Percentiles rank a stretch among this genome's conserved stretches.
Conservation (phyloP, 257 asterid genomes). For the Verbena officinalis region DNA sequence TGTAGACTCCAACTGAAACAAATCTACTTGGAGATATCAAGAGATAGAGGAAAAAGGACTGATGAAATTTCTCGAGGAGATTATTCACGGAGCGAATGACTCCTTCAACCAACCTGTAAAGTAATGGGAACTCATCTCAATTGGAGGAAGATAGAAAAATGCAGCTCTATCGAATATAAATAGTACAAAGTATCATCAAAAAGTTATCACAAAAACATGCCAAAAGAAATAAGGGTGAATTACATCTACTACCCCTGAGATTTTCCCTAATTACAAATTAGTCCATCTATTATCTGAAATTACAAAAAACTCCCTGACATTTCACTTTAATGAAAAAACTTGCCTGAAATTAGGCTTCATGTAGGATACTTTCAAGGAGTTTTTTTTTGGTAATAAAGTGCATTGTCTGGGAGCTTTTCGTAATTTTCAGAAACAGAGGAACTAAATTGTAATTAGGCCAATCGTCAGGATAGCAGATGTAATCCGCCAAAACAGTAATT, state of each 20-base stretch:
- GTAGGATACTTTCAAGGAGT: no score
- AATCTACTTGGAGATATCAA: conserved; percentile 79
- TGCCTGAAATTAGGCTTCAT: no score
- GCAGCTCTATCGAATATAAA: conserved; percentile 2
- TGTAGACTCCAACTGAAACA: conserved; percentile 90
- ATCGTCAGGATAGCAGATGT: neutral
- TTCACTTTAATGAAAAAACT: no score
- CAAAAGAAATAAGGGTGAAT: neutral
- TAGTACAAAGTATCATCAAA: conserved; percentile 17
- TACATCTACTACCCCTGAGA: no score
- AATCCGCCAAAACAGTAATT: conserved; percentile 4
- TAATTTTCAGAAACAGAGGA: no score
- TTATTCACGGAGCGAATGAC: conserved; percentile 84
- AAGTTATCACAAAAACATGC: neutral
- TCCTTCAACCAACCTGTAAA: conserved; percentile 89
- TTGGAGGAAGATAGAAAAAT: conserved; percentile 10
- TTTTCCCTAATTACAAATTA: no score
- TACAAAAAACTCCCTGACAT: no score
- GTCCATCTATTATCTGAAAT: no score
- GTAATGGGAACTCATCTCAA: conserved; percentile 27
- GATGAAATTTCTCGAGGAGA: conserved; percentile 98
- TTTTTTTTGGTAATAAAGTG: no score
- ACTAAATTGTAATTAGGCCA: no score
- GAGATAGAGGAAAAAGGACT: conserved; percentile 89
- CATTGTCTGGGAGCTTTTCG: no score